Percentiles rank a stretch among this genome's conserved stretches.
Evolutionary conservation across 257 asterid genomes (phyloP).

Genomic region (Solanum tarapatanum): DNA sequence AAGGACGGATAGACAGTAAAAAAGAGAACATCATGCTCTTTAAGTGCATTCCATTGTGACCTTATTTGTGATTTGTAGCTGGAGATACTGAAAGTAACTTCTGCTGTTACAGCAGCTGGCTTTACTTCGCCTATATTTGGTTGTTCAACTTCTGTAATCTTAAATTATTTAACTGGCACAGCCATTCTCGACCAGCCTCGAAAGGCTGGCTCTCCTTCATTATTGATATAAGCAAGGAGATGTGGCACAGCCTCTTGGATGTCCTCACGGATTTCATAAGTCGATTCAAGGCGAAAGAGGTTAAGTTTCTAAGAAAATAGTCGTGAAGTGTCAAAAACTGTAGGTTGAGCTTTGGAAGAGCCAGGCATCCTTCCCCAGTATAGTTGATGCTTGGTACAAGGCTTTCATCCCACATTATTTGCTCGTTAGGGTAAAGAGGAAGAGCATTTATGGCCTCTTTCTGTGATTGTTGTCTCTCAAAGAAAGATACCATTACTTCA

Average conservation of each 20-base stretch:
- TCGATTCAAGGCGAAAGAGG: conserved; percentile 97
- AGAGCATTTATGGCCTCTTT: conserved; percentile 96
- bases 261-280: conserved; percentile 97
- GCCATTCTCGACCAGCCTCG: conserved; percentile 99
- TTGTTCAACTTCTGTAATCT: conserved; percentile 38
- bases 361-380: conserved; percentile 99
- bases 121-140: conserved; percentile 87
- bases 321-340: conserved; percentile 94
- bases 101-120: conserved; percentile 88
- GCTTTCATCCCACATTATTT: conserved; percentile 99
- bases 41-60: conserved; percentile 92
- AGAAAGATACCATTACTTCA: conserved; percentile 87
- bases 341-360: conserved; percentile 92
- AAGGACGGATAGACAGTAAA: conserved; percentile 70
- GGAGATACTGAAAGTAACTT: conserved; percentile 78
- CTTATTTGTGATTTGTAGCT: conserved; percentile 92
- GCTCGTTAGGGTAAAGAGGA: conserved; percentile 92
- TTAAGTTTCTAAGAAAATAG: conserved; percentile 92
- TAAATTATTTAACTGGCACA: conserved; percentile 79
- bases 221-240: conserved; percentile 69
- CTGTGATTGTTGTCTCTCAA: conserved; percentile 89
- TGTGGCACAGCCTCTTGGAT: conserved; percentile 98
- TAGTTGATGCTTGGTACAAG: conserved; percentile 97
- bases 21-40: conserved; percentile 96
- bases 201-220: conserved; percentile 93